Evolutionary conservation across 2,329 filamentous ascomycete genomes (phyloP), one percentile per base, ranked within the genome.

Genomic region (Tolypocladium nubicola): DNA sequence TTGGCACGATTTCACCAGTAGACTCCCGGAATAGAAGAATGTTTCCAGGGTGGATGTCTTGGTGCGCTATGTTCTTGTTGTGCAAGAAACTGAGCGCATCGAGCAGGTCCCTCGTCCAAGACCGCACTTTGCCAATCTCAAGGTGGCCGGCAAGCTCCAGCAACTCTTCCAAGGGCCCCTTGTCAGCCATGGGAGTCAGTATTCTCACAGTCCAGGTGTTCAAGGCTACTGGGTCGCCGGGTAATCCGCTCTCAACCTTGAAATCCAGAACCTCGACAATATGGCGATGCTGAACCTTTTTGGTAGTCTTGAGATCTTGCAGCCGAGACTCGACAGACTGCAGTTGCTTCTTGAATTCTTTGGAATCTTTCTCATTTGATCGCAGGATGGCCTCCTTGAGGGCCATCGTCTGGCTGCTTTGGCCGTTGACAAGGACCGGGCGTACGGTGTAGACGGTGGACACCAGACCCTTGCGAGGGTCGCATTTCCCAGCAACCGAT

Each of bases 41-140:
- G 61, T 96, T 96, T 21, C 83, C 80, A 14, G 86, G 79, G 66
- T 96, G 90, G 21, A 97, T 85, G 65, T 89, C 85, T 67, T 89
- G 88, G 71, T 97, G 94, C 30, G 90, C 79, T 57, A 97, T 79
- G 23, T 90, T 90, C 67, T 89, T 86, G 62, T 87, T 87, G 71
- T 97, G 93, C 55, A 96, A 83, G 68, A 88, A 96, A 58, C 90
- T 88, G 35, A 99, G 76, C 0, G 87, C 94, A 73, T 97, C 90
- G 33, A 99, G 81, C 21, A 99, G 78, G 65, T 96, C 90, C 59
- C 92, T 85, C n/a, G 90, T 94, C 87, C 91, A 97, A 30, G 89
- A 86, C 56, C 91, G 87, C 50, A 92, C 86, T 68, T 87, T 92
- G 61, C 83, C 82, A 55, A 89, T 81, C 47, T 87, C 83, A 54